Percentiles rank a stretch among this genome's conserved stretches.
Conservation (phyloP, 2,329 filamentous ascomycete genomes). For the Aphanocladium album region DNA sequence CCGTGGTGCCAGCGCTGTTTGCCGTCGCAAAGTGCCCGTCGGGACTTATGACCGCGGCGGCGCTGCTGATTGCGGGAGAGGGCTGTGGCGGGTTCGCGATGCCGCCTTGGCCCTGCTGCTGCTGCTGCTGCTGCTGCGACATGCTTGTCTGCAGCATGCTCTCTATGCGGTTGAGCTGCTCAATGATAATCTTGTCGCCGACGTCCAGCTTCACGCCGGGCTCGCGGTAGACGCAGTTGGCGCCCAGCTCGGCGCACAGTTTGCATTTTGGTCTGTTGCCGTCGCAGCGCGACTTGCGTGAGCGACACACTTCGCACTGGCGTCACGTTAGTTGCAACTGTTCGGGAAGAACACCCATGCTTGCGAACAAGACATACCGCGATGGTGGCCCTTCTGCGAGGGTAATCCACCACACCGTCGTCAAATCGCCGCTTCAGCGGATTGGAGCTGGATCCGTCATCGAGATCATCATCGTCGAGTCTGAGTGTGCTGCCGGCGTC, state of each 20-base stretch:
- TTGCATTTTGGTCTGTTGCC: slow-evolving; percentile 78
- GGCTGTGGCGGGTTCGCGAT: slow-evolving; percentile 46
- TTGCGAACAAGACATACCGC: slow-evolving; percentile 45
- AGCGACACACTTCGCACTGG: slow-evolving; percentile 76
- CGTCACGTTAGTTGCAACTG: slow-evolving; percentile 19
- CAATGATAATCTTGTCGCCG: slow-evolving; percentile 79
- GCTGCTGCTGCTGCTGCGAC: slow-evolving; percentile 38
- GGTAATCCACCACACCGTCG: slow-evolving; percentile 58
- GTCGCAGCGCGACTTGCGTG: slow-evolving; percentile 74
- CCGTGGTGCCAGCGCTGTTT: slow-evolving; percentile 28
- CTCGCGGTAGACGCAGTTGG: slow-evolving; percentile 79
- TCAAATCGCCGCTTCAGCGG: slow-evolving; percentile 59
- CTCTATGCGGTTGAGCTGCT: slow-evolving; percentile 73
- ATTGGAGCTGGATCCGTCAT: slow-evolving; percentile 33
- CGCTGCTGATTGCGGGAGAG: slow-evolving; percentile 61
- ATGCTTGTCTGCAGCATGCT: slow-evolving; percentile 69
- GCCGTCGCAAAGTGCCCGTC: slow-evolving; percentile 32
- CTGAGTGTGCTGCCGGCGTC: neutral
- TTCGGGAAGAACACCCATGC: neutral
- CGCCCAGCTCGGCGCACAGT: slow-evolving; percentile 74
- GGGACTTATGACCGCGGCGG: slow-evolving; percentile 53
- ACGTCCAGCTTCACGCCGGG: slow-evolving; percentile 83
- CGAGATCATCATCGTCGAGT: slow-evolving; percentile 9
- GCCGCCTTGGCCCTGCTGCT: too few species aligned
- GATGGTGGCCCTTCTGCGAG: slow-evolving; percentile 59